Evolutionary conservation across 2,329 filamentous ascomycete species (phyloP).

Genomic region (Salinomyces thailandicus): DNA sequence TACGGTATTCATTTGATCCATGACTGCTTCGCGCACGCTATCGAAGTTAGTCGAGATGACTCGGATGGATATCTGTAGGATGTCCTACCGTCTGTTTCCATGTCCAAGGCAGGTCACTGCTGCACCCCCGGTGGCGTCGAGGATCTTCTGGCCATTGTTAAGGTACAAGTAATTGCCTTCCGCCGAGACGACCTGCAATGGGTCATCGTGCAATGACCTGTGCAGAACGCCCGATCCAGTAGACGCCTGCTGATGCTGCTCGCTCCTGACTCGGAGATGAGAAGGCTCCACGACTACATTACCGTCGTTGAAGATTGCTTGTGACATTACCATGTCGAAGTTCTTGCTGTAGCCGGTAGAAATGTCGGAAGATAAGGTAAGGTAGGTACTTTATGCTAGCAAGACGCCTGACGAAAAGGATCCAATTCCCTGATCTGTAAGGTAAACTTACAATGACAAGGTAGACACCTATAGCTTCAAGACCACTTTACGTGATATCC

Average conservation of each 20-base stretch:
- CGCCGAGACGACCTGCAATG: slow-evolving; percentile 40
- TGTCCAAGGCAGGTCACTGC: slow-evolving; percentile 64
- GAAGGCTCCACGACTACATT: slow-evolving; percentile 10
- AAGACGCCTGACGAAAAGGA: too few relatives aligned
- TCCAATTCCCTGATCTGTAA: too few relatives aligned
- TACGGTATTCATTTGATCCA: slow-evolving; percentile 47
- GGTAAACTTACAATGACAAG: too few relatives aligned
- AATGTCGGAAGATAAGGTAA: too few relatives aligned
- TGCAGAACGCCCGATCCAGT: slow-evolving; percentile 37
- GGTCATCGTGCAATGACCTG: slow-evolving; percentile 37
- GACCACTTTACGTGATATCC: too few relatives aligned
- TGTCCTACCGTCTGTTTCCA: slow-evolving; percentile 45
- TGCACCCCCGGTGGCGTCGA: slow-evolving; percentile 65
- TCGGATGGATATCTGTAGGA: too few relatives aligned
- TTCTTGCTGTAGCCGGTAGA: too few relatives aligned
- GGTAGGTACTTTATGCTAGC: too few relatives aligned
- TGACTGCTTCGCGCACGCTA: slow-evolving; percentile 48
- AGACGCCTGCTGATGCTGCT: background rate
- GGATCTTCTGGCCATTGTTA: slow-evolving; percentile 47
- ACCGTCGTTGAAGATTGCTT: slow-evolving; percentile 17
- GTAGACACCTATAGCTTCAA: too few relatives aligned
- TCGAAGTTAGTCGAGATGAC: background rate
- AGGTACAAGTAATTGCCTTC: slow-evolving; percentile 44
- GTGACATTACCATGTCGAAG: background rate
- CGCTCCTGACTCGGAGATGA: background rate